phyloP scores from a whole-genome alignment of 139 green algal species.

The Trebouxia sp. region DNA sequence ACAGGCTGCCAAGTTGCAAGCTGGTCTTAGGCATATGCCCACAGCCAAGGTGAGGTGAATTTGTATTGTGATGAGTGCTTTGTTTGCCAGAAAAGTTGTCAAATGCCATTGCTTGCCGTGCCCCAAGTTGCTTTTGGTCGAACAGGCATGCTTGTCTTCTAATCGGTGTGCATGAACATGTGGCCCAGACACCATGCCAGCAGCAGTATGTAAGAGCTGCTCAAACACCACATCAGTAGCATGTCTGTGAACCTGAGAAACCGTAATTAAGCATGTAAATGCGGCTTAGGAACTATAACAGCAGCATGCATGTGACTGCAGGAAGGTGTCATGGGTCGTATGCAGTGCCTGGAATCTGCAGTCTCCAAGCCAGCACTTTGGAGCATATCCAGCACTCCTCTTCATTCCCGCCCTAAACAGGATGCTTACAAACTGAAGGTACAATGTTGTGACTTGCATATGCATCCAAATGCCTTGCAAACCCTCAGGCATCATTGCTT shows the following conservation, averaged over 20 bases:
- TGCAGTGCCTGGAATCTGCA: conserved; percentile 21
- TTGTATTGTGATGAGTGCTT: neutral
- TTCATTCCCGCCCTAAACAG: conserved; percentile 1
- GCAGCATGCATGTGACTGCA: neutral
- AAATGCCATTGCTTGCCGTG: neutral
- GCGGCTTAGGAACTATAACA: neutral
- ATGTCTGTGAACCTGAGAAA: neutral
- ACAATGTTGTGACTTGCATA: neutral
- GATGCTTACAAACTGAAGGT: conserved; percentile 5
- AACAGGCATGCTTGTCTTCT: neutral
- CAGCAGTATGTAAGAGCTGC: neutral
- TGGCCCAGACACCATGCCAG: neutral
- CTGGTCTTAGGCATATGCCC: neutral
- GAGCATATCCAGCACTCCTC: neutral
- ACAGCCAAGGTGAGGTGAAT: conserved; percentile 2
- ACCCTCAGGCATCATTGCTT: no score
- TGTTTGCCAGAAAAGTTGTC: neutral
- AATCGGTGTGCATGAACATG: neutral
- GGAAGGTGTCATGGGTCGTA: conserved; percentile 24
- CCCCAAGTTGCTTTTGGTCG: no score
- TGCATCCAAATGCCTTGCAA: no score
- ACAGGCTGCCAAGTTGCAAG: neutral
- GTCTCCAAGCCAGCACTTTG: conserved; percentile 13
- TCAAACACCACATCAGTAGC: neutral
- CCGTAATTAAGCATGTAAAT: neutral